Base-by-base conservation (phyloP, 495 filamentous ascomycete species). In the Polyplosphaeria fusca region DNA sequence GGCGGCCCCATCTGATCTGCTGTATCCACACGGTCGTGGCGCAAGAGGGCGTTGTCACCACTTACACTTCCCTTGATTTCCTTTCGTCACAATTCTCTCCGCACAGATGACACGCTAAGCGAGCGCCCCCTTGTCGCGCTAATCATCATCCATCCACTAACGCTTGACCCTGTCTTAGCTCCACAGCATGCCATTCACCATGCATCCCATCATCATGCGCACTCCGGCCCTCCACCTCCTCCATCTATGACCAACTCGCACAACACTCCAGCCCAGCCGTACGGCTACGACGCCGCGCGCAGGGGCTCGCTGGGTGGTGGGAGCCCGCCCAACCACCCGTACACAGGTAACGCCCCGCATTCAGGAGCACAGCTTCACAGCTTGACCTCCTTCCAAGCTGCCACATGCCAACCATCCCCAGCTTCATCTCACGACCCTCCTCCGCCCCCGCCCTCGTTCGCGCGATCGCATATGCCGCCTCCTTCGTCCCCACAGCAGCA, bases 401-500 rank as follows among this genome's bases (percentile, higher is more conserved):
- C n/a, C n/a, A n/a, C n/a, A n/a, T n/a, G n/a, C n/a, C 23, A 60
- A 27, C 24, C 22, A 45, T 16, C 37, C 25, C 22, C 42, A 65
- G 62, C 52, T 54, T 24, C 56, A 26, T 57, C 64, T 11, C 60
- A 67, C 55, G 64, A 67, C 7, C 55, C 58, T 25, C 68, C 63
- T 20, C 71, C 71, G n/a, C 73, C 79, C 22, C 76, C 76, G 13
- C 72, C 78, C 18, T 64, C 78, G 5, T 77, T 81, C 65, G 70
- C 68, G 26, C 70, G 60, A 61, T 78, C 79, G 47, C 76, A 78
- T 52, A 85, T 85, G 80, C 77, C 76, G 49, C 80, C 82, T 23
- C 81, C 81, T 3, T 80, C 80, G 19, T 77, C 82, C 38, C 80
- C 82, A 23, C 80, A 80, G 62, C 75, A 76, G 47, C 77, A 77